A percentile compares a stretch with the other conserved stretches of the same genome.
These are phyloP conservation scores for Trichophyton schoenleinii DNA, from an alignment of 2,329 filamentous ascomycete genomes.

Conservation along the genomic window DNA sequence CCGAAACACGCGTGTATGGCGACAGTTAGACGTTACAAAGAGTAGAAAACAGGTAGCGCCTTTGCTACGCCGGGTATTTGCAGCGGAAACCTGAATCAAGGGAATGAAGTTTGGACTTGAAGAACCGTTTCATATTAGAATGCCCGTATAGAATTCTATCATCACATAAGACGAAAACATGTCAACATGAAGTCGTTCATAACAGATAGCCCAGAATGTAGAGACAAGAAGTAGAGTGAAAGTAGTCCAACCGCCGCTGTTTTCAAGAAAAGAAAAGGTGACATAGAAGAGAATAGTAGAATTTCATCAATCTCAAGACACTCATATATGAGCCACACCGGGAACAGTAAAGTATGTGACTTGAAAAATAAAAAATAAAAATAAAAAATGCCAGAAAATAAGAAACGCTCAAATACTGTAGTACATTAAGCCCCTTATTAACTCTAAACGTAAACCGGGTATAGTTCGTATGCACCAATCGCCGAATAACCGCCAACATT, in stretches of 20 bases:
- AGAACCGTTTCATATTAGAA: neutral
- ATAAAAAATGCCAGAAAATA: neutral
- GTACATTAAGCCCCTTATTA: neutral
- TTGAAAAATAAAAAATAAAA: neutral
- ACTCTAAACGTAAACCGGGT: slow-evolving; percentile 4
- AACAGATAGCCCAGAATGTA: neutral
- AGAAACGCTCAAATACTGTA: slow-evolving; percentile 3
- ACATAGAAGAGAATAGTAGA: neutral
- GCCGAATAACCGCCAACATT: neutral
- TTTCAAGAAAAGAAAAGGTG: neutral
- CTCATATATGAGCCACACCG: neutral
- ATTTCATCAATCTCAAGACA: neutral
- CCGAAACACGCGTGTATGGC: slow-evolving; percentile 40
- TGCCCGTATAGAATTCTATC: neutral
- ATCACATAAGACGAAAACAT: neutral
- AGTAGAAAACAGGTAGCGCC: slow-evolving; percentile 54
- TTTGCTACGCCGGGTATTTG: slow-evolving; percentile 38
- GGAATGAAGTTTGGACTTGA: neutral
- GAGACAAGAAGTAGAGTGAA: neutral
- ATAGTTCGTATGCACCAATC: slow-evolving; percentile 7
- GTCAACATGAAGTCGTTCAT: neutral
- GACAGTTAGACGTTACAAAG: slow-evolving; percentile 43
- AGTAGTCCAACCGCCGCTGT: neutral
- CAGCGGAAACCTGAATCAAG: neutral
- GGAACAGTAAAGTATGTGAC: neutral